Evolutionary conservation across 148 eudicot genomes (phyloP), one percentile per base, ranked within the genome.

Genomic region (Rhododendron molle): DNA sequence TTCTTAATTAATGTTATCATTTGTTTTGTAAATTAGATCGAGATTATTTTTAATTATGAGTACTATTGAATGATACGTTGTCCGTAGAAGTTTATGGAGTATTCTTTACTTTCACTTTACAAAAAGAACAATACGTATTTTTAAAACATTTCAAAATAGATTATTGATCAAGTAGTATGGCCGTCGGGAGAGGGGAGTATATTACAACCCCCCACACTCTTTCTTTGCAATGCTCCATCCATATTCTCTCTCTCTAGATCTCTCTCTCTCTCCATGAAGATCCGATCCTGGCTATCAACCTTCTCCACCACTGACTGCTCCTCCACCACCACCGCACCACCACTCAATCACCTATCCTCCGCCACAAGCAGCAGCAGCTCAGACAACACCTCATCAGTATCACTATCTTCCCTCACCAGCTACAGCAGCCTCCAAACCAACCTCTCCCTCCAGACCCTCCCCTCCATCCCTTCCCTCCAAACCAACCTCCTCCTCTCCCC

Each of bases 381-480:
- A 5, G 88, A 82, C 36, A 67, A 44, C 34, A 50, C 44, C 23
- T 69, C 26, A 54, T 69, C 54, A 12, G 0, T 16, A 3, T 54
- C 60, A 16, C 7, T 54, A 21, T 49, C 86, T 69, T 83, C 88
- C 4, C 32, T 82, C 73, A 77, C 87, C 81, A 84, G 40, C 76
- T 77, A 44, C 58, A 80, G 67, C 80, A 90, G 88, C 88, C 88
- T 92, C 72, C 88, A 90, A 47, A 83, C 84, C 85, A 91, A 89
- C 83, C 91, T 84, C 85, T 93, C 95, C 10, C 91, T 94, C 44
- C 90, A 90, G 85, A 93, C 95, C 16, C 88, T 93, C 4, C 97
- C 97, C 1, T 94, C 97, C 9, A 89, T 94, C 76, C 95, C 94
- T 0, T 94, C 97, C 26, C 93, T 93, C 46, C 97, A 94, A 87